Conservation (phyloP, 352 stramenopile species). For the Pythium biforme region DNA sequence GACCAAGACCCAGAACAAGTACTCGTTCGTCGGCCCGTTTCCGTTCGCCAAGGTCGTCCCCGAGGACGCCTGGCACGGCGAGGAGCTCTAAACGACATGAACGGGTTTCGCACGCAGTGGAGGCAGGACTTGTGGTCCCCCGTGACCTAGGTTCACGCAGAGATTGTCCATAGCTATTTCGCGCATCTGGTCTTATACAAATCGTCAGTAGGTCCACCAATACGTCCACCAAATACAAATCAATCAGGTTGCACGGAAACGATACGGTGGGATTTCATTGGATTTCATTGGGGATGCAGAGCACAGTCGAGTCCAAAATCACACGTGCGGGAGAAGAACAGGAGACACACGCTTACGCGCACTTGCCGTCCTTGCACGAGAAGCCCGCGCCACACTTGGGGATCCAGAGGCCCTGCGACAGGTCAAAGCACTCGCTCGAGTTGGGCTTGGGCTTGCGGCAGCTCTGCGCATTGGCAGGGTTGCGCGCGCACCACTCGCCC, state of each 20-base stretch:
- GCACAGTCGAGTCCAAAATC: too few species aligned
- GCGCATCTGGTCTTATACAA: too few species aligned
- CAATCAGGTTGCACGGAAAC: too few species aligned
- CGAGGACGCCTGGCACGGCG: conserved; percentile 28
- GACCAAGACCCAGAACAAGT: conserved; percentile 62
- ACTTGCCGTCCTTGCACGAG: conserved; percentile 12
- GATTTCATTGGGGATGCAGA: too few species aligned
- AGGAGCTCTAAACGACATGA: conserved; percentile 10
- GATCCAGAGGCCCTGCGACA: conserved; percentile 18
- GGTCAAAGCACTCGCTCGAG: conserved; percentile 23
- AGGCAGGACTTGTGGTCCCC: too few species aligned
- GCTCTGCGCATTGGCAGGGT: conserved; percentile 9
- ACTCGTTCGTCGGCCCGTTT: conserved; percentile 66
- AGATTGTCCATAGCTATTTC: too few species aligned
- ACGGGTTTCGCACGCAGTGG: too few species aligned
- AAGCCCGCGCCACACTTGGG: conserved; percentile 22
- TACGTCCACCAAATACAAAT: too few species aligned
- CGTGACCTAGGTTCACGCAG: too few species aligned
- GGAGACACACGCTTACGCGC: conserved; percentile 9
- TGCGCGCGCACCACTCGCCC: conserved; percentile 38
- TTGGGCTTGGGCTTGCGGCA: conserved; percentile 26
- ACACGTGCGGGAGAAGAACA: too few species aligned
- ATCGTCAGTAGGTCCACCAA: too few species aligned
- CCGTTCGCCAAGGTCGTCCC: conserved; percentile 62
- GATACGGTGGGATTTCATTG: background rate